phyloP scores from a whole-genome alignment of 768 basidiomycete species.

The Flagelloscypha sp. region DNA sequence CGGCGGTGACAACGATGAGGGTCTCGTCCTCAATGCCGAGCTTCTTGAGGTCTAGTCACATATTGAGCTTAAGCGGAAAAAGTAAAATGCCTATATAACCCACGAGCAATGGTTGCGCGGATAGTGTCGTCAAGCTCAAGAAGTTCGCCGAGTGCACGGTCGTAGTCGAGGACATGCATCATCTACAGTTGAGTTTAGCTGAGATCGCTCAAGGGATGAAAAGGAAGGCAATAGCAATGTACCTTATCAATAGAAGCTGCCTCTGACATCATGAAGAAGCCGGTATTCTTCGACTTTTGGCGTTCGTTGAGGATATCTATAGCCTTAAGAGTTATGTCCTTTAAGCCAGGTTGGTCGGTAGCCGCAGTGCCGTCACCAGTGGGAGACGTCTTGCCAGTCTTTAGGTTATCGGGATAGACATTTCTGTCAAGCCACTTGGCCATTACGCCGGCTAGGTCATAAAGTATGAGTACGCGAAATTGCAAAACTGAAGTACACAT shows the following conservation, averaged over 20 bases:
- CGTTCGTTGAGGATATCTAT: slow-evolving; percentile 35
- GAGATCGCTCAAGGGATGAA: slow-evolving; percentile 1
- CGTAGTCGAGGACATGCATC: slow-evolving; percentile 42
- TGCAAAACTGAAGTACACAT: slow-evolving; percentile 7
- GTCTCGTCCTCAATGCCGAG: slow-evolving; percentile 35
- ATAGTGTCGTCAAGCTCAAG: slow-evolving; percentile 38
- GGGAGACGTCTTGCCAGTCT: slow-evolving; percentile 28
- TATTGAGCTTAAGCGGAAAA: neutral
- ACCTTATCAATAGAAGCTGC: slow-evolving; percentile 39
- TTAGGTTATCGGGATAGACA: slow-evolving; percentile 29
- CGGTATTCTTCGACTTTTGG: slow-evolving; percentile 24
- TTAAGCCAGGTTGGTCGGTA: slow-evolving; percentile 36
- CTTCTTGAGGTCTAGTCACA: slow-evolving; percentile 28
- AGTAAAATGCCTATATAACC: slow-evolving; percentile 11
- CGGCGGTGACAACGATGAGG: slow-evolving; percentile 36
- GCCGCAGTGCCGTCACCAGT: slow-evolving; percentile 35
- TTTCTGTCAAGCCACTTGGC: slow-evolving; percentile 39
- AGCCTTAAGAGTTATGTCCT: slow-evolving; percentile 40
- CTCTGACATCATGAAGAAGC: slow-evolving; percentile 42
- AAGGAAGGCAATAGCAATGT: neutral
- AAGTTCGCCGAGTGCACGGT: slow-evolving; percentile 37
- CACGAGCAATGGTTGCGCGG: slow-evolving; percentile 32
- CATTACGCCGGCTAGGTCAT: slow-evolving; percentile 15
- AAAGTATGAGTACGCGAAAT: neutral
- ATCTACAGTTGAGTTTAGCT: too few relatives aligned